Evolutionary conservation across 768 basidiomycete species (phyloP), one percentile per base, ranked within the genome.

Genomic region (Boletales sp.): DNA sequence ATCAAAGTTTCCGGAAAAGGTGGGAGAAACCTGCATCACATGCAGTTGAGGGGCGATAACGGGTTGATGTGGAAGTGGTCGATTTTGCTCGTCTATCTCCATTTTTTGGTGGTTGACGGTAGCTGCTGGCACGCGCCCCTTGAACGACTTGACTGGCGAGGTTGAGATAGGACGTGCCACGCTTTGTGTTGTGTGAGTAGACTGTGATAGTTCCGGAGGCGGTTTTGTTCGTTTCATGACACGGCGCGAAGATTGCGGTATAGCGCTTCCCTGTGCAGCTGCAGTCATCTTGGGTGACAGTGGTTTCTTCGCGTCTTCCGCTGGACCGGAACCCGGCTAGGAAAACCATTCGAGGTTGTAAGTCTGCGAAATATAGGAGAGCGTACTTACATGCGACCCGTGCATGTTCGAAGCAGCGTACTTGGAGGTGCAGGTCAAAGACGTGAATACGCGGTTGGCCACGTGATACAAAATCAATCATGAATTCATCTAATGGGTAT

Each of bases 1-100:
- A 58, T 74, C 73, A 38, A 74, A 72, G 37, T 65, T 73, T 6
- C 73, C 72, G 8, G 62, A 59, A 19, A 68, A 56, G 10, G 43
- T 39, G 3, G 59, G 60, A 11, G 43, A 17, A n/a, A 32, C 51
- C 4, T 48, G 39, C 30, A 53, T 13, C n/a, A 43, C n/a, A 32
- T 11, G 24, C 12, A 47, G 52, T 36, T 59, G 56, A 2, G 43
- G 30, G 10, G 51, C 30, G 13, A 53, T 17, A 2, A 49, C 8
- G 27, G 56, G 53, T 5, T 60, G 55, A n/a, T 15, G 48, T 34
- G 46, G 18, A 17, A 30, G 43, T 8, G 49, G 44, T 35, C 45
- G 45, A 29, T 0, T 41, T 30, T 47, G 34, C 10, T 42, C 48
- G 34, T 19, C 18, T 21, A 35, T 14, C n/a, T 53, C 48, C 15